Conservation (phyloP, 108 stramenopile species). For the Parmales sp. region DNA sequence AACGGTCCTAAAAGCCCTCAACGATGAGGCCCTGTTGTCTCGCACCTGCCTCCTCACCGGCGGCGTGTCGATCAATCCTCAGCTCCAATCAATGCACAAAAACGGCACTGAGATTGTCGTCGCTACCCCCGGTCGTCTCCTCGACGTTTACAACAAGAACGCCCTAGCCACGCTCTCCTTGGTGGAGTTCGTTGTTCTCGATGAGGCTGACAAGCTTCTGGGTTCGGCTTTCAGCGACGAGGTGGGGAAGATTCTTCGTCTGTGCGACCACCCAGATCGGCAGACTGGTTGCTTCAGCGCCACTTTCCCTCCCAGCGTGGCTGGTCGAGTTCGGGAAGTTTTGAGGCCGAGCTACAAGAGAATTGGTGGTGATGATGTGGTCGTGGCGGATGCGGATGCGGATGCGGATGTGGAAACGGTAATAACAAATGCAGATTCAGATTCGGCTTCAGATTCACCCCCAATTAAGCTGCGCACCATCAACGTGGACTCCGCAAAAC, state of each 20-base stretch:
- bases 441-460: no score
- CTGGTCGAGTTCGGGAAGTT: conserved; percentile 25
- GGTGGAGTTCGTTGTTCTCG: conserved; percentile 72
- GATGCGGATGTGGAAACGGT: no score
- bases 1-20: conserved; percentile 28
- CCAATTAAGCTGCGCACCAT: no score
- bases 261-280: conserved; percentile 12
- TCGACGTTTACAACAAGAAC: conserved; percentile 70
- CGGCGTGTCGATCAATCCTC: conserved; percentile 49
- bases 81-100: conserved; percentile 31
- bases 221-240: conserved; percentile 63
- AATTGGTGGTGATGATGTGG: conserved; percentile 81
- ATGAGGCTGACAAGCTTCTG: conserved; percentile 89
- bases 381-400: conserved; percentile 76
- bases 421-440: no score
- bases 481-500: no score
- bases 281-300: conserved; percentile 58
- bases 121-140: conserved; percentile 89
- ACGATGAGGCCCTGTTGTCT: conserved; percentile 37
- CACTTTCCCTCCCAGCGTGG: conserved; percentile 35
- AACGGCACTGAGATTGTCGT: conserved; percentile 69
- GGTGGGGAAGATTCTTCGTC: conserved; percentile 22
- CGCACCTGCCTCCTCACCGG: conserved; percentile 43
- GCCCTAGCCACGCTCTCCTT: conserved; percentile 33
- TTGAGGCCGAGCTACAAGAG: conserved; percentile 60